Percentiles rank a stretch among this genome's conserved stretches.
phyloP scores from a whole-genome alignment of 257 asterid species.

The Nemophila menziesii region DNA sequence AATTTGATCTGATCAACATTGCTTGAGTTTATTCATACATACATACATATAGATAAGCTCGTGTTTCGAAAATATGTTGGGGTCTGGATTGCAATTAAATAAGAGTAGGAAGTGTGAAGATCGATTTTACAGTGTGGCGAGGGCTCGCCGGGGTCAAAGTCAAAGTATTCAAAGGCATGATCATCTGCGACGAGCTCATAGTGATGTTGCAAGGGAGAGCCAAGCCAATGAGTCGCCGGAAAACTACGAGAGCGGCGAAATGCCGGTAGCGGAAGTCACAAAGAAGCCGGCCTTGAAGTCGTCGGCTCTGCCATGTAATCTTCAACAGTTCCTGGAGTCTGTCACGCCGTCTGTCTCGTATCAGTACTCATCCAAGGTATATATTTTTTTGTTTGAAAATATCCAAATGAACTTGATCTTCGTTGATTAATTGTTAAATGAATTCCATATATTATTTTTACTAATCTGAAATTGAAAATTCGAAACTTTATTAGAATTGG shows the following conservation, averaged over 20 bases:
- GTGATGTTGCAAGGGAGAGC: slow-evolving; percentile 33
- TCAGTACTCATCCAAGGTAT: slow-evolving; percentile 69
- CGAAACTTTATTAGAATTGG: too few relatives aligned
- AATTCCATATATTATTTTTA: too few relatives aligned
- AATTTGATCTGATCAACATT: slow-evolving; percentile 16
- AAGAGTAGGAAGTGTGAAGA: slow-evolving; percentile 72
- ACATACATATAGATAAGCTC: not conserved
- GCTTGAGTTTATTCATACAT: too few relatives aligned
- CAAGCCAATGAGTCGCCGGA: not conserved
- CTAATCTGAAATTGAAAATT: too few relatives aligned
- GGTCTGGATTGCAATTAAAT: slow-evolving; percentile 77
- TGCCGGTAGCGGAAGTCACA: slow-evolving; percentile 15
- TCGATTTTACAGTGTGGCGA: slow-evolving; percentile 71
- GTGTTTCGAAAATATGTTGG: slow-evolving; percentile 35
- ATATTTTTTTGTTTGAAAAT: too few relatives aligned
- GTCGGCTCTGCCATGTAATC: slow-evolving; percentile 43
- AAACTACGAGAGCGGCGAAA: too few relatives aligned
- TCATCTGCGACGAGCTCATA: slow-evolving; percentile 51
- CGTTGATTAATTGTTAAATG: not conserved
- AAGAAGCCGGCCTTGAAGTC: too few relatives aligned
- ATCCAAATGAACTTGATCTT: not conserved
- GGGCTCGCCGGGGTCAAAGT: slow-evolving; percentile 43
- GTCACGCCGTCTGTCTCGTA: slow-evolving; percentile 69
- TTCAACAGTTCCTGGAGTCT: slow-evolving; percentile 62
- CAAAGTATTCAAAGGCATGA: slow-evolving; percentile 25